These are phyloP conservation scores for Arabis hirsuta DNA, from an alignment of 345 rosid genomes.

Conservation along the genomic window DNA sequence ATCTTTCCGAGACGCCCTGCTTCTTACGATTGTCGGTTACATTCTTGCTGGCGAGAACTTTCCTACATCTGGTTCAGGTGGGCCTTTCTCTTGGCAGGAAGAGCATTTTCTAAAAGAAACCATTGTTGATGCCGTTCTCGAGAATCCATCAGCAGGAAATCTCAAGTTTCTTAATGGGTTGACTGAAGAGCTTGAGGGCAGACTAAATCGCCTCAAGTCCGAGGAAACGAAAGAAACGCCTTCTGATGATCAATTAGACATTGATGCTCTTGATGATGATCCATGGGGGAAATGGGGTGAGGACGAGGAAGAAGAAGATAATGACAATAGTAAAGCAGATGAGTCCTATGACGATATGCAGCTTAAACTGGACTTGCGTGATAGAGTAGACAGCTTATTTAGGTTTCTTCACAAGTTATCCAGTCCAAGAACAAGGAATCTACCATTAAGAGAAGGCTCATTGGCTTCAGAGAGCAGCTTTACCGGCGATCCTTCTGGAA, in stretches of 20 bases:
- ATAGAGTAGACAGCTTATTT: constrained; percentile 83
- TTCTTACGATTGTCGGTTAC: constrained; percentile 75
- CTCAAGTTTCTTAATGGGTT: constrained; percentile 78
- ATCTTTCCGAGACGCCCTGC: constrained; percentile 75
- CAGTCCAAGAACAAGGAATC: constrained; percentile 55
- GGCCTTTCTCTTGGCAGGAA: constrained; percentile 99
- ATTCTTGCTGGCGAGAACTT: constrained; percentile 94
- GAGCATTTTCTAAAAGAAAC: constrained; percentile 93
- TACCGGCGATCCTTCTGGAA: constrained; percentile 54
- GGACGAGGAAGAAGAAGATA: constrained; percentile 74
- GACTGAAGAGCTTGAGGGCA: constrained; percentile 70
- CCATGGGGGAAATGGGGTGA: constrained; percentile 98
- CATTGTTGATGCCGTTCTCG: constrained; percentile 73
- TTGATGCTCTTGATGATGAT: constrained; percentile 93
- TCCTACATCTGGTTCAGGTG: constrained; percentile 86
- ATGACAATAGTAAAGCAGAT: constrained; percentile 47
- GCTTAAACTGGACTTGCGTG: constrained; percentile 85
- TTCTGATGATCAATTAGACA: constrained; percentile 52
- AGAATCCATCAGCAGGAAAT: constrained; percentile 68
- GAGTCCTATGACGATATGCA: constrained; percentile 75
- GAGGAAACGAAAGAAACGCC: constrained; percentile 51
- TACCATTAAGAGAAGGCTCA: constrained; percentile 58
- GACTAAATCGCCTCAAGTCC: constrained; percentile 49
- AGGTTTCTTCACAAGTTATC: constrained; percentile 82
- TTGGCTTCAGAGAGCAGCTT: constrained; percentile 59